Percentiles rank a stretch among this genome's conserved stretches.
Evolutionary conservation across 1,284 basidiomycete species (phyloP).

Genomic region (Apiotrichum gracile): DNA sequence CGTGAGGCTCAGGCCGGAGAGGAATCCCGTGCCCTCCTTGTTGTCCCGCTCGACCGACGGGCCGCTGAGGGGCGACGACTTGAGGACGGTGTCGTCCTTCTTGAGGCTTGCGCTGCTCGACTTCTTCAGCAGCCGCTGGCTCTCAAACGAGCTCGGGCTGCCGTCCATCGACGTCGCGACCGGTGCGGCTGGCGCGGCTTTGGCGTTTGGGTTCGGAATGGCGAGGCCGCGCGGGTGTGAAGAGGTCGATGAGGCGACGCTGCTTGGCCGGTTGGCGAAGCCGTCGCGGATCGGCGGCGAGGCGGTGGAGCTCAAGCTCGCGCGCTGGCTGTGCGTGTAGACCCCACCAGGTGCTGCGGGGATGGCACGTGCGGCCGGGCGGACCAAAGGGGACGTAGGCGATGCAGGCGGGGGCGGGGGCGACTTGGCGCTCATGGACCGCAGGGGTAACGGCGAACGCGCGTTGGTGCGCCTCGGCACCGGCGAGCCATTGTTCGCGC

Average conservation of each 20-base stretch:
- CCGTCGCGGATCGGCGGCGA: constrained; percentile 12
- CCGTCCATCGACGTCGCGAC: constrained; percentile 24
- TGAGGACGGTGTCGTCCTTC: not conserved
- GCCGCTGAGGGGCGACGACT: constrained; percentile 1
- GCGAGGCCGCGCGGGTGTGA: constrained; percentile 23
- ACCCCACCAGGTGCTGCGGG: not conserved
- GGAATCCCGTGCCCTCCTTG: no score
- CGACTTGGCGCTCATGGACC: not conserved
- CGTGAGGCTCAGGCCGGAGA: constrained; percentile 9
- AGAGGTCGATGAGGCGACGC: constrained; percentile 24
- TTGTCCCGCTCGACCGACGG: not conserved
- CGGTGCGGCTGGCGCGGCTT: constrained; percentile 31
- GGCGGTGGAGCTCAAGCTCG: constrained; percentile 1
- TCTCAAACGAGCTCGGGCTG: constrained; percentile 5
- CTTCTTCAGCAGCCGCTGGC: constrained; percentile 4
- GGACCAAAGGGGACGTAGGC: not conserved
- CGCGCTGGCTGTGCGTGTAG: not conserved
- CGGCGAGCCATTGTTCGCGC: not conserved
- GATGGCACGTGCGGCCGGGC: not conserved
- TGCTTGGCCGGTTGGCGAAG: constrained; percentile 25
- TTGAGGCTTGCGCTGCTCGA: constrained; percentile 4
- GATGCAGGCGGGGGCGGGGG: not conserved
- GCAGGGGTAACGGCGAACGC: not conserved
- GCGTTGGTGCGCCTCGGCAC: not conserved
- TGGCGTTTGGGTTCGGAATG: constrained; percentile 13